Evolutionary conservation across 306 rosid species (phyloP), one percentile per base, ranked within the genome.

Genomic region (Cicer yamashitae): DNA sequence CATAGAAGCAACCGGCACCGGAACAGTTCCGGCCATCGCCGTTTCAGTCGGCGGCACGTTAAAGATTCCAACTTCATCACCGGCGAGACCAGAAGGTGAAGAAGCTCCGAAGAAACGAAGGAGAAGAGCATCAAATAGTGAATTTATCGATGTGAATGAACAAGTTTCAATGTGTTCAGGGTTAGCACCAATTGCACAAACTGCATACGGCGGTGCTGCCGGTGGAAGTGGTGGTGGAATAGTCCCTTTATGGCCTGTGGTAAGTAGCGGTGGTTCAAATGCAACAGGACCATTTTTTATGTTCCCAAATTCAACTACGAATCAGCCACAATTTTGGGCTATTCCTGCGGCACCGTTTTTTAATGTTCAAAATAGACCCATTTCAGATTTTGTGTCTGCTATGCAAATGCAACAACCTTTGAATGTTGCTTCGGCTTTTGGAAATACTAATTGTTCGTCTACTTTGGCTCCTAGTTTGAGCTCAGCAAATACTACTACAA

Each of bases 11-110:
- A 93, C 98, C 10, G 96, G 98, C 0, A 90, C 94, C 0, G 96
- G 96, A 0, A 93, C 98, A 0, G 68, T 93, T 13, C 98, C 98
- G 0, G 96, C 98, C 0, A 90, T 93, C 14, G 98, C 98, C 1
- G 91, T 93, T 7, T 89, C 98, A 0, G 94, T 93, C 1, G 89
- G 86, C 0, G 98, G 98, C 5, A 71, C 96, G 0, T 82, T 90
- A 0, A 90, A 93, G 81, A 93, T 93, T 56, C 98, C 96, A 10
- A 93, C 98, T 0, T 74, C 94, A 0, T 90, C 93, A 0, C 69
- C 88, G 2, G 90, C 94, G 1, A 86, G 89, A 8, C 94, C 93
- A 0, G 81, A 83, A 7, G 93, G 92, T 0, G 83, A 85, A 66
- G 91, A 89, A 5, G 51, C 58, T 0, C 77, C 85, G 0, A 85